These are phyloP conservation scores for Malassezia yamatoensis DNA, from an alignment of 1,284 basidiomycete genomes.

Conservation along the genomic window DNA sequence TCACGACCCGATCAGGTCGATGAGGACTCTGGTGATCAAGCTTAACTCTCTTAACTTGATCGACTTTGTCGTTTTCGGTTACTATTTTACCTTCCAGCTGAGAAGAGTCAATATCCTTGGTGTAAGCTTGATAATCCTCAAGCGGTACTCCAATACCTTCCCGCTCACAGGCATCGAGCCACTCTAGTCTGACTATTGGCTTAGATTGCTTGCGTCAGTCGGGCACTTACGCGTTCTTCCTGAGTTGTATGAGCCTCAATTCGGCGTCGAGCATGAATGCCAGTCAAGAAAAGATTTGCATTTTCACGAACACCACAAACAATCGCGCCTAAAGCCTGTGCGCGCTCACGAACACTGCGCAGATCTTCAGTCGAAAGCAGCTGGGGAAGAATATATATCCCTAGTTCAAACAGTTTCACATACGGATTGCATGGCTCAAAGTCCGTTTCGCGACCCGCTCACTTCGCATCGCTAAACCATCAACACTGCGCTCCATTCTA, in stretches of 20 bases:
- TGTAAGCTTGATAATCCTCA: not conserved
- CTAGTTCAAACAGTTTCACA: not conserved
- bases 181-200: slow-evolving; percentile 4
- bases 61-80: not conserved
- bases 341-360: not conserved
- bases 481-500: too few relatives aligned
- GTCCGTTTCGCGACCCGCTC: not conserved
- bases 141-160: not conserved
- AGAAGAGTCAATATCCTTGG: not conserved
- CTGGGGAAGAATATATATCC: slow-evolving; percentile 6
- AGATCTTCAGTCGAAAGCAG: not conserved
- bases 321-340: slow-evolving; percentile 2
- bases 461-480: not conserved
- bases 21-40: too few relatives aligned
- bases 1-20: too few relatives aligned
- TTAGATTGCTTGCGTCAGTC: not conserved
- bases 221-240: not conserved
- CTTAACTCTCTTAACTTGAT: too few relatives aligned
- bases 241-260: slow-evolving; percentile 3
- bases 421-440: slow-evolving; percentile 8
- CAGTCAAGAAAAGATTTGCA: slow-evolving; percentile 12
- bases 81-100: not conserved
- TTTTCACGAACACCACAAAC: not conserved
- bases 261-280: slow-evolving; percentile 7
- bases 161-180: slow-evolving; percentile 6